Evolutionary conservation across 352 stramenopile genomes (phyloP).

Genomic region (Globisporangium iwayamae): DNA sequence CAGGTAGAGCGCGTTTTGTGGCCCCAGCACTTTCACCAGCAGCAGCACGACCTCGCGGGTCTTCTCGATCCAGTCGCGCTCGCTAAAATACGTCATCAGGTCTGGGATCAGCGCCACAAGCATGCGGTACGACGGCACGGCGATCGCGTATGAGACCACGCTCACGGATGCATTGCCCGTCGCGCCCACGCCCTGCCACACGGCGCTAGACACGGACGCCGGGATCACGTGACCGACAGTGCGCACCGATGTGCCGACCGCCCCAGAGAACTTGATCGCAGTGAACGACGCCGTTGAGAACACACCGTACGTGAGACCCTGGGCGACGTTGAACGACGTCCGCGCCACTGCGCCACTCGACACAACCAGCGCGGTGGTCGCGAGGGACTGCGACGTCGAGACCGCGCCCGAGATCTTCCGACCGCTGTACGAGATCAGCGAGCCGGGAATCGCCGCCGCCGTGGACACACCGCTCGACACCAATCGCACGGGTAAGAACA

Average conservation of each 20-base stretch:
- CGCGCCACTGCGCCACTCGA: constrained; percentile 43
- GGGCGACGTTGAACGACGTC: constrained; percentile 52
- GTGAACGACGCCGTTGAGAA: constrained; percentile 60
- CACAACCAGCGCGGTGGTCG: constrained; percentile 52
- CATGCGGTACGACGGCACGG: constrained; percentile 67
- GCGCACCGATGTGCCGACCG: constrained; percentile 48
- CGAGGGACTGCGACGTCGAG: constrained; percentile 52
- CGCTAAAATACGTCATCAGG: constrained; percentile 35
- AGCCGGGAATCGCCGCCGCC: constrained; percentile 45
- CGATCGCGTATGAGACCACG: constrained; percentile 62
- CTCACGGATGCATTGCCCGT: constrained; percentile 58
- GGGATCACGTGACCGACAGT: constrained; percentile 55
- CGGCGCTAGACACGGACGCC: constrained; percentile 47
- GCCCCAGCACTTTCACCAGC: constrained; percentile 53
- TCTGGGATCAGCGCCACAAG: constrained; percentile 42
- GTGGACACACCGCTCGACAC: constrained; percentile 57
- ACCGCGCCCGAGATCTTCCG: constrained; percentile 55
- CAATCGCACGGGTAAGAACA: constrained; percentile 58
- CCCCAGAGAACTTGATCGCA: constrained; percentile 40
- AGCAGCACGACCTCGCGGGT: constrained; percentile 47
- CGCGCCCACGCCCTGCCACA: constrained; percentile 60
- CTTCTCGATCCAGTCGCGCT: constrained; percentile 51
- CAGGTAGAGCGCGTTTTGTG: constrained; percentile 73
- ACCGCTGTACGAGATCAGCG: constrained; percentile 48
- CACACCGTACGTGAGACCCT: constrained; percentile 41